Conservation (phyloP, 78 protist genomes). For the Chrysochromulina parva region DNA sequence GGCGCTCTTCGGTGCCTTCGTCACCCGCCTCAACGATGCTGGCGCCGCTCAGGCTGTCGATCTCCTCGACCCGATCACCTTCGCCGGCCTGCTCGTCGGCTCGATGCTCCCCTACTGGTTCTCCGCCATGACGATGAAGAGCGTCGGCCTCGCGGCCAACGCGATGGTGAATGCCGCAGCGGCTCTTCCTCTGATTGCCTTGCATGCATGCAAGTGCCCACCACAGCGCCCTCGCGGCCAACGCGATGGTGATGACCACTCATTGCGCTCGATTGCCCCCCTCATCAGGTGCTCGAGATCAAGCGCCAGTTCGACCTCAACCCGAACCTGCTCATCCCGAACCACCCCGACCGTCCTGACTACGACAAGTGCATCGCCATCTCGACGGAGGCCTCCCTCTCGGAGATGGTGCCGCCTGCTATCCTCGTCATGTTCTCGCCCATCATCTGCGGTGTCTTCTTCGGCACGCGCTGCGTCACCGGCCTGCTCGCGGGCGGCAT, state of each 20-base stretch:
- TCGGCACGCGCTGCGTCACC: constrained; percentile 39
- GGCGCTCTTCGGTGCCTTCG: constrained; percentile 72
- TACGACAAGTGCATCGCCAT: constrained; percentile 59
- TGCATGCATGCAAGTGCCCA: too few relatives aligned
- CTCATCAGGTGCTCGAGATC: constrained; percentile 33
- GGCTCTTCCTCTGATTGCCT: too few relatives aligned
- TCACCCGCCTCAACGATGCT: constrained; percentile 20
- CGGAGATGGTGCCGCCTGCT: constrained; percentile 63
- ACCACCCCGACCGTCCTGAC: constrained; percentile 28
- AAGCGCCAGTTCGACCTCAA: constrained; percentile 58
- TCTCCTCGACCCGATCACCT: constrained; percentile 36
- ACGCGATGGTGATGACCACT: too few relatives aligned
- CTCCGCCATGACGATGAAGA: constrained; percentile 74
- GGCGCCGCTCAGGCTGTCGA: constrained; percentile 29
- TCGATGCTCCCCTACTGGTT: constrained; percentile 72
- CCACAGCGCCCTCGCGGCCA: too few relatives aligned
- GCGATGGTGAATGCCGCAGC: constrained; percentile 49
- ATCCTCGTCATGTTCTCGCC: constrained; percentile 63
- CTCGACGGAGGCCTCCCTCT: constrained; percentile 59
- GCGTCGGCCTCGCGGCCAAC: constrained; percentile 71
- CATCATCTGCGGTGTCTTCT: constrained; percentile 52
- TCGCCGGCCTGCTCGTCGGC: constrained; percentile 73
- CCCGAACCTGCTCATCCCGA: background rate
- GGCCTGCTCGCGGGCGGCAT: constrained; percentile 62
- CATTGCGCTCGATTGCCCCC: too few relatives aligned